A percentile compares a stretch with the other conserved stretches of the same genome.
These are phyloP conservation scores for Phytophthora pluvialis DNA, from an alignment of 352 stramenopile species.

Conservation along the genomic window DNA sequence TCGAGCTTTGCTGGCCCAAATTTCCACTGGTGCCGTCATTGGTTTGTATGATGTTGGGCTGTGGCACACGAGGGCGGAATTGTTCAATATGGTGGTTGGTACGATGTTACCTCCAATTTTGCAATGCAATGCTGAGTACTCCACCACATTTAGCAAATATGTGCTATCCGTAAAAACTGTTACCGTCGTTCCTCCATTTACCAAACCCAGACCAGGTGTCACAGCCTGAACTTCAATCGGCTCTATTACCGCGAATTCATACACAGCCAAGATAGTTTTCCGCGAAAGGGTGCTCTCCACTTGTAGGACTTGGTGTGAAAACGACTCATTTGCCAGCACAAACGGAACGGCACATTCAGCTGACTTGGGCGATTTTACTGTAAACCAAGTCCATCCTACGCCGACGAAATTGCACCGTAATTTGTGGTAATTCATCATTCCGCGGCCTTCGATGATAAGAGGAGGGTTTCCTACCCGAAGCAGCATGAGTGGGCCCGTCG, in stretches of 20 bases:
- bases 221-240: constrained; percentile 30
- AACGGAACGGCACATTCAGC: constrained; percentile 27
- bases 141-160: constrained; percentile 16
- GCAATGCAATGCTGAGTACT: constrained; percentile 36
- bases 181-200: constrained; percentile 26
- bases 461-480: constrained; percentile 17
- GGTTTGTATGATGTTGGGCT: constrained; percentile 31
- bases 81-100: constrained; percentile 21
- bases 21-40: constrained; percentile 35
- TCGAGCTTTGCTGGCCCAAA: constrained; percentile 15
- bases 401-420: constrained; percentile 39
- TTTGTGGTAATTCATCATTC: constrained; percentile 31
- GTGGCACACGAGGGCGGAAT: constrained; percentile 33
- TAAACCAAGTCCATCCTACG: constrained; percentile 22
- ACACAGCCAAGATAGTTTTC: constrained; percentile 26
- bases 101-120: constrained; percentile 36
- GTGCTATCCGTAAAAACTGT: constrained; percentile 37
- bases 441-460: constrained; percentile 27
- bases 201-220: constrained; percentile 19
- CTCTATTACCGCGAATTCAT: constrained; percentile 31
- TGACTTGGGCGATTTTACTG: constrained; percentile 15
- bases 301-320: constrained; percentile 25
- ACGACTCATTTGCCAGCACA: constrained; percentile 18
- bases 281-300: constrained; percentile 28
- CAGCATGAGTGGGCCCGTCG: constrained; percentile 19